Percentiles rank a stretch among this genome's conserved stretches.
phyloP scores from a whole-genome alignment of 805 yeast species.

The Saturnispora ahearnii region DNA sequence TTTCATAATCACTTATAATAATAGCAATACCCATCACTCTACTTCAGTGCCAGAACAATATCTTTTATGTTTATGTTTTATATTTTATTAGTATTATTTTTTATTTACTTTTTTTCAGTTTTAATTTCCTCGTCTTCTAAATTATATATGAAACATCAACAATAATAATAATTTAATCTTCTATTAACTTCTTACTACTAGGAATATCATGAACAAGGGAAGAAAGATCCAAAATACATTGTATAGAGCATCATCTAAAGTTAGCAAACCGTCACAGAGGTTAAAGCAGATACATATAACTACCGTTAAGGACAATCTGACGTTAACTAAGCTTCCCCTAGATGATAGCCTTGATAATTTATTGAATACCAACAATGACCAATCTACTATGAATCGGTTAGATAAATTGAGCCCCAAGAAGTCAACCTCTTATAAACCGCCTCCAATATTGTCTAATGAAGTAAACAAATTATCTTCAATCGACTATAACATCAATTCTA shows the following conservation, averaged over 20 bases:
- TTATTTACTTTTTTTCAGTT: too few species aligned
- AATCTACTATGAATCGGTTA: not conserved
- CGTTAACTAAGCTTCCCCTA: not conserved
- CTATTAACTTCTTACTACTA: not conserved
- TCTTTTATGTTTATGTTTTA: too few species aligned
- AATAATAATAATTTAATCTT: too few species aligned
- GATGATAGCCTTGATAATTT: not conserved
- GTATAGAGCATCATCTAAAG: not conserved
- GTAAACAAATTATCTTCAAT: not conserved
- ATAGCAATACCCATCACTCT: not conserved
- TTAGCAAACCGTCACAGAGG: not conserved
- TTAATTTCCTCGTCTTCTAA: too few species aligned
- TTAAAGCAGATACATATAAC: not conserved
- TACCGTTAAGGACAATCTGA: not conserved
- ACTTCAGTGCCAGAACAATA: not conserved
- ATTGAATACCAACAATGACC: not conserved
- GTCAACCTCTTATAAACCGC: not conserved
- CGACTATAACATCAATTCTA: not conserved
- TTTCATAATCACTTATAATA: too few species aligned
- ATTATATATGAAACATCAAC: too few species aligned
- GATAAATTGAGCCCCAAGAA: not conserved
- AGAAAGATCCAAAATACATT: not conserved
- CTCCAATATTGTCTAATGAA: not conserved
- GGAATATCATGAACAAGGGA: not conserved
- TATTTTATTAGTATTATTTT: too few species aligned